Evolutionary conservation across 768 basidiomycete genomes (phyloP), one percentile per base, ranked within the genome.

Genomic region (Auricularia sp.): DNA sequence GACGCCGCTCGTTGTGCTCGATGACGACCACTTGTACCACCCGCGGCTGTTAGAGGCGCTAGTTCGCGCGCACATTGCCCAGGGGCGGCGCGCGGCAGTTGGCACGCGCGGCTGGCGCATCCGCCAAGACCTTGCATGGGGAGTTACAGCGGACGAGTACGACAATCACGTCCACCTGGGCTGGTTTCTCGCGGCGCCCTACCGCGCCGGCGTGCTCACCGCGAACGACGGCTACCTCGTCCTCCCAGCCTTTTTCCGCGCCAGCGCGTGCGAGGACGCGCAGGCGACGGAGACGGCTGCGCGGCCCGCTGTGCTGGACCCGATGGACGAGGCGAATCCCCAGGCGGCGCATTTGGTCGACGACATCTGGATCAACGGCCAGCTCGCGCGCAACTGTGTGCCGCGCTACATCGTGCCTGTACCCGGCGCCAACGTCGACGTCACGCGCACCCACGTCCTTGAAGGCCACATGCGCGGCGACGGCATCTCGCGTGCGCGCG

Each of bases 351-450:
- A 59, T 33, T 29, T 59, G 11, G 56, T 59, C 29, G 56, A 59
- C 34, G 56, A 59, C 34, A 59, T 59, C 23, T 59, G 23, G 29
- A 59, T 59, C 29, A 59, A 59, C 34, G 56, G 56, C 34, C 56
- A 59, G 56, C 56, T 59, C 56, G 56, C 56, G 11, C 23, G 56
- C 29, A 59, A 59, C 56, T 59, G 56, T 18, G 56, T 59, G 8
- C 56, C 56, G 56, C 56, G 56, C 56, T 59, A 59, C 56, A 59
- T 59, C 56, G 56, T 59, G 23, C 56, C 56, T 10, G 56, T 59
- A 33, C 56, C 56, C 34, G 56, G 56, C 23, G 56, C 56, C 29
- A 59, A 59, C 34, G 18, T 59, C 8, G 56, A 59, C 34, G 29
- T 59, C 56, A 59, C 56, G 14, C 23, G 56, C 29, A 59, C 56